Evolutionary conservation across 2,329 filamentous ascomycete genomes (phyloP).

Genomic region (Magnaporthiopsis poae): DNA sequence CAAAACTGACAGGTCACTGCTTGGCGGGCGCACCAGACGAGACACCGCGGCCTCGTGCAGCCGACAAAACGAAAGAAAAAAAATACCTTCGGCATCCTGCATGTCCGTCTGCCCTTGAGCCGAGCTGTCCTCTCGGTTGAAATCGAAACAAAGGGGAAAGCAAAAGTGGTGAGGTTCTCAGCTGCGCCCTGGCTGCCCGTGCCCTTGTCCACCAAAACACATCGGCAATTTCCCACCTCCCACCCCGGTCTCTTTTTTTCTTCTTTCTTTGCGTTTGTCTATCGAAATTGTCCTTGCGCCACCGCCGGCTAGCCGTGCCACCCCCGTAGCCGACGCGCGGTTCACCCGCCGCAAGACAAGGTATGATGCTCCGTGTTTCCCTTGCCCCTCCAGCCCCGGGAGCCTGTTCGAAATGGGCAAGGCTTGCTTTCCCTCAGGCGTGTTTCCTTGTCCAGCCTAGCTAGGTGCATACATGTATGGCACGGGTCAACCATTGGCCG

Average conservation of each 20-base stretch:
- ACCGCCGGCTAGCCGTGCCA: not conserved
- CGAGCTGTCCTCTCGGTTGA: not conserved
- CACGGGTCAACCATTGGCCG: too few species aligned
- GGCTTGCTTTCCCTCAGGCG: not conserved
- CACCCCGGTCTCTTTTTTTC: too few species aligned
- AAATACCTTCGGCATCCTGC: not conserved
- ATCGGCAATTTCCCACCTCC: too few species aligned
- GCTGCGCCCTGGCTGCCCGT: not conserved
- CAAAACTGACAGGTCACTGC: not conserved
- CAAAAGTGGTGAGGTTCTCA: not conserved
- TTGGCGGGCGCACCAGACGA: not conserved
- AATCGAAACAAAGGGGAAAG: too few species aligned
- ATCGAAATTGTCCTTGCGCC: not conserved
- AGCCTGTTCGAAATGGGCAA: not conserved
- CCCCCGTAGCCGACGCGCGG: too few species aligned
- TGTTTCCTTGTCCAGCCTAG: too few species aligned
- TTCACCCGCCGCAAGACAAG: not conserved
- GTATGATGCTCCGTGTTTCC: not conserved
- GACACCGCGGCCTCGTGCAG: not conserved
- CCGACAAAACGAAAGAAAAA: not conserved
- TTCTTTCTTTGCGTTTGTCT: not conserved
- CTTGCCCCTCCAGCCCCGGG: not conserved
- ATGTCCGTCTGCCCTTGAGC: too few species aligned
- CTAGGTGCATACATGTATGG: too few species aligned
- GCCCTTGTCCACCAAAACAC: not conserved